Percentiles rank a stretch among this genome's conserved stretches.
Evolutionary conservation across 495 filamentous ascomycete species (phyloP).

Genomic region (Aspergillus biplanus): DNA sequence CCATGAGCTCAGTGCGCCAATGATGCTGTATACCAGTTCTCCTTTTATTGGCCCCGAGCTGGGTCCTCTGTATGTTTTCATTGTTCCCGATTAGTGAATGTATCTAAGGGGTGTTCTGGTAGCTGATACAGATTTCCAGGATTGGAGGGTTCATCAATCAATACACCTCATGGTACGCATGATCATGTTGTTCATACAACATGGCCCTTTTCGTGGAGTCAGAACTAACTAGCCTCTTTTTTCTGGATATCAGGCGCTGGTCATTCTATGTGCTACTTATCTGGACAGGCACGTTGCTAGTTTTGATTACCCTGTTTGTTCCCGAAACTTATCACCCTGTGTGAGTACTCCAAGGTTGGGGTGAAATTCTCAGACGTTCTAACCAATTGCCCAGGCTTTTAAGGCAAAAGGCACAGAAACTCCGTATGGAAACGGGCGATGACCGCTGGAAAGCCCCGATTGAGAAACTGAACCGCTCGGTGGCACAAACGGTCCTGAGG

Average conservation of each 20-base stretch:
- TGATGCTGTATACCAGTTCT: conserved; percentile 78
- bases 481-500: conserved; percentile 67
- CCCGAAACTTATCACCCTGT: conserved; percentile 91
- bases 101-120: background rate
- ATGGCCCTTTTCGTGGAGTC: background rate
- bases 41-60: conserved; percentile 74
- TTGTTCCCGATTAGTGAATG: conserved; percentile 50
- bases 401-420: conserved; percentile 68
- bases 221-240: conserved; percentile 19
- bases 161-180: conserved; percentile 67
- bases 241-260: conserved; percentile 62
- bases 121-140: conserved; percentile 27
- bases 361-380: background rate
- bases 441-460: conserved; percentile 78
- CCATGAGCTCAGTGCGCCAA: conserved; percentile 72
- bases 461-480: conserved; percentile 73
- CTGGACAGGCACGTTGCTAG: conserved; percentile 68
- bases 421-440: conserved; percentile 80
- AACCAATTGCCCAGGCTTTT: conserved; percentile 56
- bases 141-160: conserved; percentile 77
- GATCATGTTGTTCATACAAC: too few species aligned
- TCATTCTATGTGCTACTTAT: conserved; percentile 87
- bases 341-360: conserved; percentile 30
- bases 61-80: conserved; percentile 48
- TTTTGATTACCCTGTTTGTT: conserved; percentile 69